These are phyloP conservation scores for Aaosphaeria pasadenensis DNA, from an alignment of 2,329 filamentous ascomycete genomes.

Conservation along the genomic window DNA sequence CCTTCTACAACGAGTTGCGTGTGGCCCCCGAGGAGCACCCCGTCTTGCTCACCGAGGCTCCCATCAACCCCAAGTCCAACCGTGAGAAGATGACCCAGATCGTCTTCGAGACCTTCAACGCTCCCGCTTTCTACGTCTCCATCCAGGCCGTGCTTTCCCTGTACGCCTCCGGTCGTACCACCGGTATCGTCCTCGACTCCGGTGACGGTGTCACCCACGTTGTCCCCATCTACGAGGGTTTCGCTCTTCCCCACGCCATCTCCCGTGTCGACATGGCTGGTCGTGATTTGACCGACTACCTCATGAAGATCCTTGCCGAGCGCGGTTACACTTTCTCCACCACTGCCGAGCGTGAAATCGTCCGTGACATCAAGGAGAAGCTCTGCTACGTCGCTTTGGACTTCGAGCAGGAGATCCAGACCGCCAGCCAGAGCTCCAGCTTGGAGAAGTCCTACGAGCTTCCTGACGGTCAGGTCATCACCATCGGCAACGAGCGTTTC, in stretches of 20 bases:
- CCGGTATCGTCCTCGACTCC: conserved; percentile 99
- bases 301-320: conserved; percentile 99
- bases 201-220: conserved; percentile 99
- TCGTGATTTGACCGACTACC: conserved; percentile 99
- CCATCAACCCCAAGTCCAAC: conserved; percentile 99
- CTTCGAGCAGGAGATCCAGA: conserved; percentile 99
- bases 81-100: conserved; percentile 99
- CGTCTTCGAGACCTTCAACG: conserved; percentile 99
- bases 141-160: conserved; percentile 99
- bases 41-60: conserved; percentile 96
- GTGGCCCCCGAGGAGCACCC: conserved; percentile 99
- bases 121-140: conserved; percentile 99
- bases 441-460: conserved; percentile 99
- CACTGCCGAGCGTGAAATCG: conserved; percentile 99
- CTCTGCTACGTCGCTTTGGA: conserved; percentile 99
- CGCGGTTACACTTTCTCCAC: conserved; percentile 99
- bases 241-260: conserved; percentile 99
- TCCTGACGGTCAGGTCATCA: conserved; percentile 99
- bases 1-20: conserved; percentile 99
- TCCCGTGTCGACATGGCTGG: conserved; percentile 99
- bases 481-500: conserved; percentile 99
- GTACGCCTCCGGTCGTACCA: conserved; percentile 99
- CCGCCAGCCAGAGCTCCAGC: conserved; percentile 95
- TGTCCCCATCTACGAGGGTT: conserved; percentile 99
- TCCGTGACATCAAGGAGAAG: conserved; percentile 99